A percentile compares a stretch with the other conserved stretches of the same genome.
These are phyloP conservation scores for Solanum medicagineum DNA, from an alignment of 257 asterid genomes.

Conservation along the genomic window DNA sequence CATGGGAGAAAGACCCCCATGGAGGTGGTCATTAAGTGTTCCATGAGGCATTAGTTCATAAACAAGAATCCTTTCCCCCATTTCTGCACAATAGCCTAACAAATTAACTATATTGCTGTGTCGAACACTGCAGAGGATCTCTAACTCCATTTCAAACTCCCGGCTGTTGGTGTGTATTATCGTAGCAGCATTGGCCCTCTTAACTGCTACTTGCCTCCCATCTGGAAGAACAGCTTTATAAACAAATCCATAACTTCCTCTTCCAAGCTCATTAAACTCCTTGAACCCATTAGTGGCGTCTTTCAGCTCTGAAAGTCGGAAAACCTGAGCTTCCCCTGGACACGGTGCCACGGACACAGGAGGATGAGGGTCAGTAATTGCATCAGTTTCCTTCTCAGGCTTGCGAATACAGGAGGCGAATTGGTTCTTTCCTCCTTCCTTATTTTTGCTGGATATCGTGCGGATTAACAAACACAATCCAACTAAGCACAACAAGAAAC, in stretches of 20 bases:
- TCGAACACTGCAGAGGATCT: slow-evolving; percentile 68
- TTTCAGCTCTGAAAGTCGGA: slow-evolving; percentile 79
- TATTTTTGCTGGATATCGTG: slow-evolving; percentile 1
- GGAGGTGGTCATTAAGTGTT: slow-evolving; percentile 88
- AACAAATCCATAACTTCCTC: slow-evolving; percentile 89
- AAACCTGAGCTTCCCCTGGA: slow-evolving; percentile 73
- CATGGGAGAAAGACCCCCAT: slow-evolving; percentile 65
- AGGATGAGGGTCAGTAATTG: slow-evolving; percentile 23
- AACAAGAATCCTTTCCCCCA: slow-evolving; percentile 90
- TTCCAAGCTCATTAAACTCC: slow-evolving; percentile 90
- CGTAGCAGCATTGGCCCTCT: slow-evolving; percentile 93
- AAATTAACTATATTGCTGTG: slow-evolving; percentile 72
- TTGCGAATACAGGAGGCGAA: slow-evolving; percentile 24
- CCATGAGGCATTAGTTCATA: slow-evolving; percentile 92
- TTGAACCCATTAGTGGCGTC: slow-evolving; percentile 94
- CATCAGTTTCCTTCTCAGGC: slow-evolving; percentile 20
- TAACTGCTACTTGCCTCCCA: slow-evolving; percentile 88
- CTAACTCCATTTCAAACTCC: slow-evolving; percentile 74
- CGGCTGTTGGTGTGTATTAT: slow-evolving; percentile 79
- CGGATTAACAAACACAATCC: slow-evolving; percentile 56
- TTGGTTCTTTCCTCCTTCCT: slow-evolving; percentile 16
- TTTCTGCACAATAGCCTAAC: slow-evolving; percentile 84
- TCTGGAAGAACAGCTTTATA: slow-evolving; percentile 76
- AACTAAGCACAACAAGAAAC: slow-evolving; percentile 33
- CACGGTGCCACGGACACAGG: slow-evolving; percentile 35